Percentiles rank a stretch among this genome's conserved stretches.
Conservation (phyloP, 1,284 basidiomycete species). For the Ganoderma leucocontextum region DNA sequence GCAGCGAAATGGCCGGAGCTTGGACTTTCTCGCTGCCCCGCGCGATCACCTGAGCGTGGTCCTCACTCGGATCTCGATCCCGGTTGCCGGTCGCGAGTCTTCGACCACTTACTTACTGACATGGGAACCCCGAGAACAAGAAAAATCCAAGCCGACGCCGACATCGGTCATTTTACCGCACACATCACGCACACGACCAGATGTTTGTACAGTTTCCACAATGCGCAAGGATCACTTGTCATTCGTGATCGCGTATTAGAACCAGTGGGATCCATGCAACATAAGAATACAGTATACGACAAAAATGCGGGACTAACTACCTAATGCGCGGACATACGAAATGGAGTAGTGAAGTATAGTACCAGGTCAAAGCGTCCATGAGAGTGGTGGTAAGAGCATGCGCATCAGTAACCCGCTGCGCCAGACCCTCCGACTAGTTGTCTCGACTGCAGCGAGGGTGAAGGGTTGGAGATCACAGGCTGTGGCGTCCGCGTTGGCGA, state of each 20-base stretch:
- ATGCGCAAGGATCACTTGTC: conserved; percentile 10
- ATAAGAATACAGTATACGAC: conserved; percentile 33
- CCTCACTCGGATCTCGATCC: conserved; percentile 2
- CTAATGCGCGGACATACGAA: conserved; percentile 27
- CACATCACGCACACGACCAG: neutral
- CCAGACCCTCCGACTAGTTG: conserved; percentile 56
- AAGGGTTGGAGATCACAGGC: conserved; percentile 58
- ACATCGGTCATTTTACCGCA: neutral
- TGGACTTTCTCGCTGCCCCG: conserved; percentile 23
- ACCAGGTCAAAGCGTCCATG: conserved; percentile 24
- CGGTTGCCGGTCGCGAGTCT: neutral
- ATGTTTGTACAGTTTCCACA: conserved; percentile 4
- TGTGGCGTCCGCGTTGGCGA: conserved; percentile 65
- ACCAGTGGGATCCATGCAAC: conserved; percentile 27
- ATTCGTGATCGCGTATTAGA: conserved; percentile 28
- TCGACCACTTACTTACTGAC: too few species aligned
- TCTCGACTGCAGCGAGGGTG: conserved; percentile 71
- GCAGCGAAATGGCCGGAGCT: conserved; percentile 17
- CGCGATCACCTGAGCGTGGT: conserved; percentile 31
- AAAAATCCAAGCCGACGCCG: neutral
- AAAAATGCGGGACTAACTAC: conserved; percentile 20
- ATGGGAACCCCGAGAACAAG: too few species aligned
- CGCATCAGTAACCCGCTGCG: conserved; percentile 49
- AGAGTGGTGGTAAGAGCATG: conserved; percentile 1
- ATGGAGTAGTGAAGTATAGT: conserved; percentile 29